phyloP scores from a whole-genome alignment of 2,329 filamentous ascomycete genomes.

The Fusarium neocosmosporiellum region DNA sequence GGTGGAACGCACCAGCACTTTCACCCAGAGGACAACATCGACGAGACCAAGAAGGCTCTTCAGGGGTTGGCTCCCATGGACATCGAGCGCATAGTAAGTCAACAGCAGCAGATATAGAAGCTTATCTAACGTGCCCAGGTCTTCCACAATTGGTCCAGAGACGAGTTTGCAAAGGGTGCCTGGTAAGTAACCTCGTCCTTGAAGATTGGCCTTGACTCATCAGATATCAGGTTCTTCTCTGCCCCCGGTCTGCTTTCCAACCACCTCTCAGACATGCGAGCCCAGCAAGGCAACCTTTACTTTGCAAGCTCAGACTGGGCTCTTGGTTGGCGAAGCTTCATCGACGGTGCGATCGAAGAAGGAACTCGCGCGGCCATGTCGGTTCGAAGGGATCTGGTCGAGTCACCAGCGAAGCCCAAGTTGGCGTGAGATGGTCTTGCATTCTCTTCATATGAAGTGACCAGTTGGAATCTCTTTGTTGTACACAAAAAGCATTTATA shows the following conservation, averaged over 20 bases:
- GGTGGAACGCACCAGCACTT: conserved; percentile 56
- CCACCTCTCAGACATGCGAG: conserved; percentile 54
- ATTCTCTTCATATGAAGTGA: background rate
- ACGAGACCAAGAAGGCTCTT: conserved; percentile 47
- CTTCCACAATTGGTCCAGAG: conserved; percentile 61
- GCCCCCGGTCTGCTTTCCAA: conserved; percentile 50
- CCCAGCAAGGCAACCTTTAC: conserved; percentile 55
- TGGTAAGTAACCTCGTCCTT: conserved; percentile 35
- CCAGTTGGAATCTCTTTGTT: background rate
- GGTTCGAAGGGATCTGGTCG: background rate
- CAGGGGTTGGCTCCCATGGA: conserved; percentile 48
- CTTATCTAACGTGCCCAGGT: conserved; percentile 41
- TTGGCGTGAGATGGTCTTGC: background rate
- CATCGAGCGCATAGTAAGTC: conserved; percentile 42
- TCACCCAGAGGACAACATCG: conserved; percentile 55
- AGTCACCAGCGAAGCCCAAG: background rate
- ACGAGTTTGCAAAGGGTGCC: conserved; percentile 59
- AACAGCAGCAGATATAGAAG: fast-evolving
- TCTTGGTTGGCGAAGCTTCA: conserved; percentile 60
- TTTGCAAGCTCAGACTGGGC: conserved; percentile 63
- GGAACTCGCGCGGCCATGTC: conserved; percentile 47
- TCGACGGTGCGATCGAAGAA: conserved; percentile 62
- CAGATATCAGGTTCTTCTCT: conserved; percentile 49
- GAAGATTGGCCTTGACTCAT: background rate
- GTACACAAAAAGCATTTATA: background rate